phyloP scores from a whole-genome alignment of 768 basidiomycete genomes.

The Pholiota molesta region DNA sequence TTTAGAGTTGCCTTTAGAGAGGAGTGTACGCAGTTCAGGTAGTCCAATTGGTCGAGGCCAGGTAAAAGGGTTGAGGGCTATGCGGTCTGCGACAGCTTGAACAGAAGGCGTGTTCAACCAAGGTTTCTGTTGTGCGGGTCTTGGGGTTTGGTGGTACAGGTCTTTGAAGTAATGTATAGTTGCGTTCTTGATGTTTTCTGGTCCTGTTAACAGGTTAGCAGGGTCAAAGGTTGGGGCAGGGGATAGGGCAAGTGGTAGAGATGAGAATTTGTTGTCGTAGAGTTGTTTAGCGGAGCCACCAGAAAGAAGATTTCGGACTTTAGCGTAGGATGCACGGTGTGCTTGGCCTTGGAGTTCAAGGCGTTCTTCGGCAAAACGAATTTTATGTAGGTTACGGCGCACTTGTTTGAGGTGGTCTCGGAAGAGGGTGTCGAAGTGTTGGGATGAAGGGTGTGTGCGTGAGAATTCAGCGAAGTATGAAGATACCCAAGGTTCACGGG shows the following conservation, averaged over 20 bases:
- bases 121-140: conserved; percentile 19
- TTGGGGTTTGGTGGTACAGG: conserved; percentile 12
- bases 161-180: conserved; percentile 14
- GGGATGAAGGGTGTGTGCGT: no score
- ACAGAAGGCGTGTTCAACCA: conserved; percentile 27
- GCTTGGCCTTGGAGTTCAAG: no score
- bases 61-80: conserved; percentile 21
- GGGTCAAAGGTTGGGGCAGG: conserved; percentile 6
- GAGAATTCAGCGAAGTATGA: no score
- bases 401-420: no score
- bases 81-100: conserved; percentile 5
- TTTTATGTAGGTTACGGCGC: no score
- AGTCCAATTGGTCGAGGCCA: conserved; percentile 24
- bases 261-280: not conserved
- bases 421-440: no score
- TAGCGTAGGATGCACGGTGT: no score
- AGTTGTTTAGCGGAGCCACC: conserved; percentile 11
- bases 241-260: conserved; percentile 2
- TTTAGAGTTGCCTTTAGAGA: conserved; percentile 28
- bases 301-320: no score
- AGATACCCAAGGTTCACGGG: no score
- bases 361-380: no score
- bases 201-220: conserved; percentile 3
- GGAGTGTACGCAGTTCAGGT: conserved; percentile 21
- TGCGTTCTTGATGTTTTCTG: conserved; percentile 14